A percentile compares a stretch with the other conserved stretches of the same genome.
Evolutionary conservation across 441 rosid genomes (phyloP).

Genomic region (Populus hybrid): DNA sequence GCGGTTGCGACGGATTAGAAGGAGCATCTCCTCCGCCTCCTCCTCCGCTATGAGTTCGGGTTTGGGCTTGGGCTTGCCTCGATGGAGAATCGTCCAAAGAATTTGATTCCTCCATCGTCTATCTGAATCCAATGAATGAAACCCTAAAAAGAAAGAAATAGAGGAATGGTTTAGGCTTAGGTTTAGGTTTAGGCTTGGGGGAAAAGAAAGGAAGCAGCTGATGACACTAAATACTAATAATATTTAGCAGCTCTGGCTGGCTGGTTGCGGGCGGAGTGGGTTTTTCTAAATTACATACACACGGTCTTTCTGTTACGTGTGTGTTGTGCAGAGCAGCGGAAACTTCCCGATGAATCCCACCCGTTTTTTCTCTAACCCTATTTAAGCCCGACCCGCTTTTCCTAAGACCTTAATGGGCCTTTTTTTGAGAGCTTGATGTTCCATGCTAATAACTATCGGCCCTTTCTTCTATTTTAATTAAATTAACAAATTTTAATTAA

Average conservation of each 20-base stretch:
- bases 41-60: background rate
- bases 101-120: constrained; percentile 3
- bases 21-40: background rate
- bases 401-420: background rate
- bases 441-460: background rate
- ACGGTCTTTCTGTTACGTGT: background rate
- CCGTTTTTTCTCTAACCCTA: constrained; percentile 18
- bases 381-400: background rate
- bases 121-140: too few relatives aligned
- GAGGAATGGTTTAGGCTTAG: background rate
- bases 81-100: constrained; percentile 3
- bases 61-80: background rate
- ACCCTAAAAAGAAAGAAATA: background rate
- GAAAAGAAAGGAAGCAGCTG: background rate
- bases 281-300: background rate
- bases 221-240: too few relatives aligned
- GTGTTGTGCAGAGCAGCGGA: background rate
- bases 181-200: background rate
- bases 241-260: background rate
- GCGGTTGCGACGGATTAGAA: background rate
- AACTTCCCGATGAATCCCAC: constrained; percentile 23
- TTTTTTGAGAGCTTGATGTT: background rate
- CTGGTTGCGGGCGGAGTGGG: background rate
- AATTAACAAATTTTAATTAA: too few relatives aligned
- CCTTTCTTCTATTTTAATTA: background rate